Evolutionary conservation across 805 yeast species (phyloP).

Genomic region (Ogataea paraovalis): DNA sequence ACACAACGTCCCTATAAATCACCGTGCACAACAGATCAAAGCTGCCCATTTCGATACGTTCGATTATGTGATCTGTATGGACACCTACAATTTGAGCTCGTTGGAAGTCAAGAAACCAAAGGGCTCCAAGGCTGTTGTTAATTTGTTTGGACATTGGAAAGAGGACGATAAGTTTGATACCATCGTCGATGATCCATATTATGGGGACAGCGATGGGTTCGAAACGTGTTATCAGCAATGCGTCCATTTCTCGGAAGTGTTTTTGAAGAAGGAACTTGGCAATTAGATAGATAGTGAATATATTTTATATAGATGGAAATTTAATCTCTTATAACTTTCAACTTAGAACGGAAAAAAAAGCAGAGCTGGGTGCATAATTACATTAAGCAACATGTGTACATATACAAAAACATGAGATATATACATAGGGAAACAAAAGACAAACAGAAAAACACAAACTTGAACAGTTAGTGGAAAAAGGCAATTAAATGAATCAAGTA

Average conservation of each 20-base stretch:
- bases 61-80: slow-evolving; percentile 72
- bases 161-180: slow-evolving; percentile 44
- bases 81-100: slow-evolving; percentile 52
- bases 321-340: no score
- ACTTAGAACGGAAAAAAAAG: neutral
- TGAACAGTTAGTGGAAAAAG: no score
- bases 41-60: slow-evolving; percentile 49
- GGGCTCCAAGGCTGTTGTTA: slow-evolving; percentile 44
- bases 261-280: slow-evolving; percentile 47
- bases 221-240: slow-evolving; percentile 75
- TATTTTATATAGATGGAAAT: neutral
- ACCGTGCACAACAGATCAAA: slow-evolving; percentile 66
- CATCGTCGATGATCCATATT: slow-evolving; percentile 87
- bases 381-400: neutral
- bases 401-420: neutral
- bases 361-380: neutral
- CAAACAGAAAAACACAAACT: neutral
- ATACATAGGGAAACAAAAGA: neutral
- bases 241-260: slow-evolving; percentile 67
- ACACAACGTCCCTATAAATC: slow-evolving; percentile 72
- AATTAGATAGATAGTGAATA: neutral
- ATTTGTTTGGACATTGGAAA: slow-evolving; percentile 79
- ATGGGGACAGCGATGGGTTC: slow-evolving; percentile 83
- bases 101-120: slow-evolving; percentile 52
- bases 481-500: no score